Evolutionary conservation across 1,284 basidiomycete genomes (phyloP).

Genomic region (Tylopilus orsonianus): DNA sequence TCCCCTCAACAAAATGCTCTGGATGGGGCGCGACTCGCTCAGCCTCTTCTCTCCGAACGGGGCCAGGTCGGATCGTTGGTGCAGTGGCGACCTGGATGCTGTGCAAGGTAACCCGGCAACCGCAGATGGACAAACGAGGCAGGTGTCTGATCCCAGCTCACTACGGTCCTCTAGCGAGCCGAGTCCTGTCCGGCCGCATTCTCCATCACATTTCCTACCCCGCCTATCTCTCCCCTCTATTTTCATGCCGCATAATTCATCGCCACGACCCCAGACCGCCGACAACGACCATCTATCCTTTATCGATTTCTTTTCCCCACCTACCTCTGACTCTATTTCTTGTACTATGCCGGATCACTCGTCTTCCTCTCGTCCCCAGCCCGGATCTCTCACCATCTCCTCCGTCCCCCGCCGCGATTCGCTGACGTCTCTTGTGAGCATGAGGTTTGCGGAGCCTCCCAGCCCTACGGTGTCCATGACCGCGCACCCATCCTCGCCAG

Average conservation of each 20-base stretch:
- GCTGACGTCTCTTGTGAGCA: constrained; percentile 25
- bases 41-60: constrained; percentile 23
- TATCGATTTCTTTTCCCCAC: constrained; percentile 54
- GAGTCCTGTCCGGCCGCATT: constrained; percentile 48
- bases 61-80: constrained; percentile 20
- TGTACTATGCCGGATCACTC: constrained; percentile 8
- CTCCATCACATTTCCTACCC: constrained; percentile 30
- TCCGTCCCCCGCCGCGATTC: constrained; percentile 21
- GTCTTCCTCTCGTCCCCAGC: constrained; percentile 13
- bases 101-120: too few species aligned
- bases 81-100: constrained; percentile 1
- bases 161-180: too few species aligned
- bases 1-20: constrained; percentile 36
- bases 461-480: constrained; percentile 22
- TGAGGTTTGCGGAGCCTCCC: constrained; percentile 33
- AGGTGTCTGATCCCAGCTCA: constrained; percentile 8
- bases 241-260: constrained; percentile 25
- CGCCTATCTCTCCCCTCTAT: constrained; percentile 35
- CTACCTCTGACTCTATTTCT: constrained; percentile 25
- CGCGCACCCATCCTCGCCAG: constrained; percentile 9
- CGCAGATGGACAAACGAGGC: constrained; percentile 23
- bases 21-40: constrained; percentile 33
- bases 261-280: constrained; percentile 15
- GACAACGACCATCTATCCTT: constrained; percentile 47
- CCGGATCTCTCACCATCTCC: constrained; percentile 24